These are phyloP conservation scores for Vitis hybrid DNA, from an alignment of 177 flowering plant species.

Conservation along the genomic window DNA sequence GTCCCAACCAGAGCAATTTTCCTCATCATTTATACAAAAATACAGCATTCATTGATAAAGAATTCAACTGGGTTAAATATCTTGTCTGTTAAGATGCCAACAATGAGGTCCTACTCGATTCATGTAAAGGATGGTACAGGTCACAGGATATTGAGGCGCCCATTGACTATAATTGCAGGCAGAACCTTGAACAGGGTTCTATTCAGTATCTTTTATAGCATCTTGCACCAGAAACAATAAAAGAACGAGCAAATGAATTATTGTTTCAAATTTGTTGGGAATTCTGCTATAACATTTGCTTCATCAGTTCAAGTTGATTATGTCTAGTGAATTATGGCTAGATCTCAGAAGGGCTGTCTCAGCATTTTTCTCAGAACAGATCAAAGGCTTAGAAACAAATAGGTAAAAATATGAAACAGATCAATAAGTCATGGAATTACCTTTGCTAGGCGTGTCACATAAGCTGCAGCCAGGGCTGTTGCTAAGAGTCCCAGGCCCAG, in stretches of 20 bases:
- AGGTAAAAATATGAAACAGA: neutral
- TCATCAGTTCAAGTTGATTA: neutral
- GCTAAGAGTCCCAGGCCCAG: conserved; percentile 70
- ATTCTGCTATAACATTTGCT: neutral
- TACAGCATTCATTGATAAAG: too few relatives aligned
- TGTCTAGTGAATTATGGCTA: neutral
- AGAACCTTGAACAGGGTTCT: too few relatives aligned
- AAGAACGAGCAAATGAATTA: neutral
- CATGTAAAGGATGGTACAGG: too few relatives aligned
- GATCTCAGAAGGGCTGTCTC: neutral
- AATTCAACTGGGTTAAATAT: too few relatives aligned
- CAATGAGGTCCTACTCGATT: too few relatives aligned
- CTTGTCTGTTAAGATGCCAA: too few relatives aligned
- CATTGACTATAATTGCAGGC: too few relatives aligned
- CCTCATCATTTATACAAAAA: too few relatives aligned
- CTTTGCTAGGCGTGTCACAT: conserved; percentile 83
- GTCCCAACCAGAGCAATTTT: too few relatives aligned
- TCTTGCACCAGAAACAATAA: conserved; percentile 52
- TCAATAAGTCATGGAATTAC: conserved; percentile 24
- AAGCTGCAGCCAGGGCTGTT: conserved; percentile 78
- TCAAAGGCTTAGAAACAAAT: neutral
- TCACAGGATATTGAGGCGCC: too few relatives aligned
- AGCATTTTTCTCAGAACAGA: neutral
- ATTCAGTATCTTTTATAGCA: conserved; percentile 38
- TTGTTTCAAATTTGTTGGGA: neutral